Conservation (phyloP, 805 yeast species). For the Ogataea corticis region DNA sequence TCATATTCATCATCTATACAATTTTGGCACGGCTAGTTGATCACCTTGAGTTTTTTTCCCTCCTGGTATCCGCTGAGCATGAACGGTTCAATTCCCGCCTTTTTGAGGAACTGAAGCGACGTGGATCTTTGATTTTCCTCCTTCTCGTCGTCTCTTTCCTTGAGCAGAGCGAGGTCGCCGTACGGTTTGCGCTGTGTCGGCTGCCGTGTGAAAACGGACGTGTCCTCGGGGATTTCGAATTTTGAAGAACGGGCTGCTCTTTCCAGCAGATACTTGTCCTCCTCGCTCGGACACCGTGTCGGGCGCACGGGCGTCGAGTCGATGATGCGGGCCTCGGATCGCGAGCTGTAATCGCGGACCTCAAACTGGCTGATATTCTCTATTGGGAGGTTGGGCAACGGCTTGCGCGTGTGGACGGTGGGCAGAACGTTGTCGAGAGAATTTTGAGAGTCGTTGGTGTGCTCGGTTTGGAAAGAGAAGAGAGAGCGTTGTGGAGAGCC, state of each 20-base stretch:
- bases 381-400: conserved; percentile 27
- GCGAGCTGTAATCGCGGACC: conserved; percentile 22
- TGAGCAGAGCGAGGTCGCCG: conserved; percentile 16
- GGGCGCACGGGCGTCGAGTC: conserved; percentile 9
- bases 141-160: conserved; percentile 2
- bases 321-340: background rate
- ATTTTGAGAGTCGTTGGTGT: background rate
- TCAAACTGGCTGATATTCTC: conserved; percentile 24
- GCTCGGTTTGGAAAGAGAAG: conserved; percentile 17
- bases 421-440: conserved; percentile 4
- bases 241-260: background rate
- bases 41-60: conserved; percentile 18
- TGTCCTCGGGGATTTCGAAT: conserved; percentile 23
- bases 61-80: conserved; percentile 33
- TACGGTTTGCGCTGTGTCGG: conserved; percentile 19
- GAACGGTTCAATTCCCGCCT: conserved; percentile 30
- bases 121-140: conserved; percentile 19
- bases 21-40: conserved; percentile 12
- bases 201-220: conserved; percentile 27
- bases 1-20: background rate
- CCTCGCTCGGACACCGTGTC: conserved; percentile 4
- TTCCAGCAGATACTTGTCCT: background rate
- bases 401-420: conserved; percentile 8
- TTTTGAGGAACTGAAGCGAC: conserved; percentile 24
- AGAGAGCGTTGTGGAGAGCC: conserved; percentile 14